Base-by-base conservation (phyloP, 805 yeast species). In the Metschnikowia bowlesiae region DNA sequence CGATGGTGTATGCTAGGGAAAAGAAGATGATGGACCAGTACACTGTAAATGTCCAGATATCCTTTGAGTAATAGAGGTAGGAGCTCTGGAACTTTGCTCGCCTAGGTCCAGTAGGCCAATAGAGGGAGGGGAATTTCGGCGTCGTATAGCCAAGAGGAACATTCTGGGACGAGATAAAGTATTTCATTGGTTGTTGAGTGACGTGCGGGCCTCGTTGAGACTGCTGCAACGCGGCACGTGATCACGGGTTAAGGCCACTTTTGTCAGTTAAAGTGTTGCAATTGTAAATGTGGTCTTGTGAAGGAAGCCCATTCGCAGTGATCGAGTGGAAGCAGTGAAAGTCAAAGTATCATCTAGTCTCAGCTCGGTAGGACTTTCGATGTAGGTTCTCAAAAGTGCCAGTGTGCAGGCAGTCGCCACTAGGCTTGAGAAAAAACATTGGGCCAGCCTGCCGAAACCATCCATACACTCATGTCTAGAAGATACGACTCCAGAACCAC, bases 401-500 rank as follows among this genome's bases (percentile, higher is more conserved):
- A 37, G 22, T 37, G 36, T 45, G 48, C 48, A 38, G 42, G 32
- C 39, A 39, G 46, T 47, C 54, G 54, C 54, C 54, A 51, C 54
- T 42, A 36, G 31, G 31, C 30, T 30, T 30, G 34, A 42, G 47
- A 32, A 41, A 33, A 16, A 32, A 38, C 37, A 35, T 32, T 14
- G 39, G 33, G 13, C 39, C 6, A 31, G 28, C 34, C 32, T 10
- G 7, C 11, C 6, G n/a, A 39, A 26, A 14, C 34, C 43, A 39
- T 4, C 34, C 34, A 40, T 37, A 39, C 36, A 39, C 34, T n/a
- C 41, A 80, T 81, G 85, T 89, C 97, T 60, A 87, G 98, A 86
- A 85, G 99, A 81, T 94, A 94, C 89, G 99, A 94, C 73, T 87
- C 96, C 54, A 83, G 99, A 80, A 94, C 99, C 46, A 94, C 99